These are phyloP conservation scores for Coemansia sp. DNA, from an alignment of 192 early-diverging fungal species.

Conservation along the genomic window DNA sequence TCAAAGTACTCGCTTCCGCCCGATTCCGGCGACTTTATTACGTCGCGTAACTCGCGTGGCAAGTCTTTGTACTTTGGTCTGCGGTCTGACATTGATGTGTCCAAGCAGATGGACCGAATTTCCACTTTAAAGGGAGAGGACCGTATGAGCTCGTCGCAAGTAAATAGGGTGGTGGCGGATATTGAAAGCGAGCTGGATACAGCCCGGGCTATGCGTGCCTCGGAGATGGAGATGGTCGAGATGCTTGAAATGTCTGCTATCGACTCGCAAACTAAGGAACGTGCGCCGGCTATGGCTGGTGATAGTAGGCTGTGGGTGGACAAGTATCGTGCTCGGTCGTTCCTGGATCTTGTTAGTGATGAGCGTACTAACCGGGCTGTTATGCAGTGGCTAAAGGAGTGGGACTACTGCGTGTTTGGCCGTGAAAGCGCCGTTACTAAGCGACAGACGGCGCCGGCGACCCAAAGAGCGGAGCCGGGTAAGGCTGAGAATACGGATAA, in stretches of 20 bases:
- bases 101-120: constrained; percentile 16
- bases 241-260: neutral
- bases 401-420: constrained; percentile 95
- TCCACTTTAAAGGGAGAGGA: constrained; percentile 5
- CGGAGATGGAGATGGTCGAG: constrained; percentile 9
- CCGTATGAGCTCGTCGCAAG: constrained; percentile 23
- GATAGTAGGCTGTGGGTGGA: constrained; percentile 76
- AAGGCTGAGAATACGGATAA: constrained; percentile 15
- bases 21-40: constrained; percentile 39
- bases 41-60: constrained; percentile 26
- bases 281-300: constrained; percentile 11
- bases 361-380: constrained; percentile 88
- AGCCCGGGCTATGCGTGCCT: neutral
- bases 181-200: constrained; percentile 40
- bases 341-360: constrained; percentile 87
- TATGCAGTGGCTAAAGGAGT: constrained; percentile 91
- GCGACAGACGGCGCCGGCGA: neutral
- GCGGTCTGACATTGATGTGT: constrained; percentile 12
- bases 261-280: neutral
- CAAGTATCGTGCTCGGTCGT: constrained; percentile 80
- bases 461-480: constrained; percentile 5
- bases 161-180: constrained; percentile 35
- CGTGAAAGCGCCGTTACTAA: constrained; percentile 19
- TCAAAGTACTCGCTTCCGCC: constrained; percentile 37
- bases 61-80: constrained; percentile 35